phyloP scores from a whole-genome alignment of 352 stramenopile genomes.

The Phytopythium montanum region DNA sequence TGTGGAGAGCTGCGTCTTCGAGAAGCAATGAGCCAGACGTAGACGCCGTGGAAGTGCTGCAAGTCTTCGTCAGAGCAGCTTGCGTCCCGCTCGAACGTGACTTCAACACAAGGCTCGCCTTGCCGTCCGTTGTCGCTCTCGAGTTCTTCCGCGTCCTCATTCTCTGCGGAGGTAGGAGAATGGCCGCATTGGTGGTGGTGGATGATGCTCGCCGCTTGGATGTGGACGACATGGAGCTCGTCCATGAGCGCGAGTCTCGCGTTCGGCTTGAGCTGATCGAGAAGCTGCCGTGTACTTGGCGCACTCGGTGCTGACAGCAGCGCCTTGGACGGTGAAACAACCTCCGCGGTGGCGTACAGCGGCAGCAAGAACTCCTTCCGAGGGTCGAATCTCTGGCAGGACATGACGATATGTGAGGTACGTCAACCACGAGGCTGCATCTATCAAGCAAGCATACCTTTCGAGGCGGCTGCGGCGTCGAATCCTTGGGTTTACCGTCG shows the following conservation, averaged over 20 bases:
- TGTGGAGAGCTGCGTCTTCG: background rate
- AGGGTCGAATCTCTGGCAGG: constrained; percentile 31
- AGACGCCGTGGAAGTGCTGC: constrained; percentile 22
- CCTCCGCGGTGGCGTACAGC: constrained; percentile 36
- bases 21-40: constrained; percentile 34
- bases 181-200: background rate
- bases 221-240: constrained; percentile 38
- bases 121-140: background rate
- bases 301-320: constrained; percentile 32
- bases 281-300: constrained; percentile 22
- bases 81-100: constrained; percentile 39
- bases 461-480: constrained; percentile 13
- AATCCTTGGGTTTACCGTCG: background rate
- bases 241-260: constrained; percentile 29
- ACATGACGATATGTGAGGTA: background rate
- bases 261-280: constrained; percentile 9
- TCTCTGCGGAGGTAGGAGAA: background rate
- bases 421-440: background rate
- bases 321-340: constrained; percentile 22
- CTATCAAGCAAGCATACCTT: constrained; percentile 11
- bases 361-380: constrained; percentile 47
- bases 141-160: background rate
- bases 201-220: background rate
- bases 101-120: background rate
- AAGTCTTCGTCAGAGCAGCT: constrained; percentile 31